phyloP scores from a whole-genome alignment of 2,329 filamentous ascomycete genomes.

The Nothophoma quercina region DNA sequence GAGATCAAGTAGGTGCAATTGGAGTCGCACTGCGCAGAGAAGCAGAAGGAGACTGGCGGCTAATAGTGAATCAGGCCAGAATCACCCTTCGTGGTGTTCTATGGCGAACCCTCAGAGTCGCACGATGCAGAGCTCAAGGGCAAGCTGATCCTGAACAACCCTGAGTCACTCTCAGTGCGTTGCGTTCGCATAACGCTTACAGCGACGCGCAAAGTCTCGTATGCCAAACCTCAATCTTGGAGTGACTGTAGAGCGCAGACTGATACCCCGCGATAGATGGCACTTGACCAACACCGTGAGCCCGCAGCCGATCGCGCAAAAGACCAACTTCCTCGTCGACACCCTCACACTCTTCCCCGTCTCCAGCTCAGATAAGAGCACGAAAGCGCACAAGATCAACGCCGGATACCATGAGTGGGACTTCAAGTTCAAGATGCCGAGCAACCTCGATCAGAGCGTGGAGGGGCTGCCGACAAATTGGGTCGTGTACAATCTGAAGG shows the following conservation, averaged over 20 bases:
- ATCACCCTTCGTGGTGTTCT: slow-evolving; percentile 59
- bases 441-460: slow-evolving; percentile 76
- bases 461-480: slow-evolving; percentile 88
- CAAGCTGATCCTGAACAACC: slow-evolving; percentile 55
- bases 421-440: slow-evolving; percentile 58
- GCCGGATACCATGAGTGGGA: slow-evolving; percentile 59
- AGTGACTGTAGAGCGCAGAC: slow-evolving; percentile 7
- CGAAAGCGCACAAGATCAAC: slow-evolving; percentile 58
- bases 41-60: slow-evolving; percentile 4
- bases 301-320: slow-evolving; percentile 55
- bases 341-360: slow-evolving; percentile 55
- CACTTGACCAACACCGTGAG: slow-evolving; percentile 48
- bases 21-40: slow-evolving; percentile 3
- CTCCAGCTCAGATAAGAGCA: slow-evolving; percentile 40
- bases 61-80: slow-evolving; percentile 47
- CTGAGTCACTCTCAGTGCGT: slow-evolving; percentile 57
- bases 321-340: slow-evolving; percentile 56
- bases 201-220: slow-evolving; percentile 58
- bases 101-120: slow-evolving; percentile 57
- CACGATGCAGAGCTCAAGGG: slow-evolving; percentile 55
- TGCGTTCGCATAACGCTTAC: slow-evolving; percentile 57
- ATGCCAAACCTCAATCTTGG: slow-evolving; percentile 25
- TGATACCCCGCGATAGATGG: slow-evolving; percentile 39
- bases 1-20: slow-evolving; percentile 53
- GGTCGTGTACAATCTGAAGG: slow-evolving; percentile 90